Conservation (phyloP, 1,284 basidiomycete genomes). For the Pascua guehoae region DNA sequence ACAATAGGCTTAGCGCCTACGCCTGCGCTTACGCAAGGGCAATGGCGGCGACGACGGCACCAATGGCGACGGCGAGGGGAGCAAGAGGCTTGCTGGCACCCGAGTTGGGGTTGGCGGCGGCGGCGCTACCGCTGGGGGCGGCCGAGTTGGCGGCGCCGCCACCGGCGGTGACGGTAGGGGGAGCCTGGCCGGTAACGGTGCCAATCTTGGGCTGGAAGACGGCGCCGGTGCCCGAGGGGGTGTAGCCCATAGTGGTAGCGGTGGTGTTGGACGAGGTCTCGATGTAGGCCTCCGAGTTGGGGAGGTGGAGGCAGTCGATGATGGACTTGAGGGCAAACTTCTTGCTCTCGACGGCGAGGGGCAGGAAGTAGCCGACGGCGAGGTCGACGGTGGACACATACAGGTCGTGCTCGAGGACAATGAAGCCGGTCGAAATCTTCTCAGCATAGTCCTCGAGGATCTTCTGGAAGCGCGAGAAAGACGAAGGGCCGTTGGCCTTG, state of each 20-base stretch:
- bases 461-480: slow-evolving; percentile 50
- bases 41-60: slow-evolving; percentile 3
- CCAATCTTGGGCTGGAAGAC: slow-evolving; percentile 37
- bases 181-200: slow-evolving; percentile 27
- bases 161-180: slow-evolving; percentile 16
- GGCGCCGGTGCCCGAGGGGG: slow-evolving; percentile 10
- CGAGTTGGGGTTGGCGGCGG: slow-evolving; percentile 2
- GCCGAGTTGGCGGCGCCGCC: not conserved
- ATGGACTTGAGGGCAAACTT: slow-evolving; percentile 55
- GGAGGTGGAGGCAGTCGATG: slow-evolving; percentile 60
- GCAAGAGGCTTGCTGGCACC: not conserved
- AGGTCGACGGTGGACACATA: slow-evolving; percentile 82
- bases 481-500: slow-evolving; percentile 60
- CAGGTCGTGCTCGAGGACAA: slow-evolving; percentile 84
- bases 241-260: slow-evolving; percentile 32
- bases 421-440: slow-evolving; percentile 61
- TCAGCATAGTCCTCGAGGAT: slow-evolving; percentile 47
- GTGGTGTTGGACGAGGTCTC: slow-evolving; percentile 48
- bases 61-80: not conserved
- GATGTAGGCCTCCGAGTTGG: slow-evolving; percentile 46
- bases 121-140: not conserved
- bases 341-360: slow-evolving; percentile 62
- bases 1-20: no score
- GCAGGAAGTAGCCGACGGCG: slow-evolving; percentile 80
- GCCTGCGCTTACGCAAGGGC: slow-evolving; percentile 1